phyloP scores from a whole-genome alignment of 139 green algal species.

The Tetraselmis chui region DNA sequence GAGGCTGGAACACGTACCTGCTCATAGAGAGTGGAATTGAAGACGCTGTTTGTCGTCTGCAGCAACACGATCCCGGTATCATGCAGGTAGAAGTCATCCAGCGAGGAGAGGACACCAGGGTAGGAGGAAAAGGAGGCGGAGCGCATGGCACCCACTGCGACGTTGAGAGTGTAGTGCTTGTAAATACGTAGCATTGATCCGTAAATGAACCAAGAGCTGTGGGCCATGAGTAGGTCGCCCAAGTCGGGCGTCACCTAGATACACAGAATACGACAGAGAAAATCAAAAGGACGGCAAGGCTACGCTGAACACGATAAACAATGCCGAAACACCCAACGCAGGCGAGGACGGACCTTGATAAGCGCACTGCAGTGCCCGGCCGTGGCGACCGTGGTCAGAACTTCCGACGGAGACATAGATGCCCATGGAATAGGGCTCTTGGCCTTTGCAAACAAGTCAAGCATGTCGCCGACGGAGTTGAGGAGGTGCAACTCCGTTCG shows the following conservation, averaged over 20 bases:
- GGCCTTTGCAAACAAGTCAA: not conserved
- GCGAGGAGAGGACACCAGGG: constrained; percentile 29
- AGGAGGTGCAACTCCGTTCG: not conserved
- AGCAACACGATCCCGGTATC: constrained; percentile 36
- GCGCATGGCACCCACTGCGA: constrained; percentile 15
- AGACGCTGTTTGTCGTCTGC: constrained; percentile 54
- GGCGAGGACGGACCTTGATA: constrained; percentile 29
- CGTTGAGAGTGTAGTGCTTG: constrained; percentile 37
- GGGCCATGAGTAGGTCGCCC: constrained; percentile 43
- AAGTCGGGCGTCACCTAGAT: constrained; percentile 36
- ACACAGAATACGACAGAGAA: not conserved
- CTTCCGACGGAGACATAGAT: not conserved
- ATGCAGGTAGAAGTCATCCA: constrained; percentile 58
- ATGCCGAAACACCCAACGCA: constrained; percentile 13
- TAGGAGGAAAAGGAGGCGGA: constrained; percentile 14
- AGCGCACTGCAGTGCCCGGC: constrained; percentile 45
- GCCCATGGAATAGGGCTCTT: not conserved
- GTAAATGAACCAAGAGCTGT: constrained; percentile 63
- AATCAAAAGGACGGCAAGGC: not conserved
- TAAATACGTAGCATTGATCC: constrained; percentile 53
- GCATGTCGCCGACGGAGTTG: not conserved
- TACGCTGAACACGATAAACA: not conserved
- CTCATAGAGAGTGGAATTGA: constrained; percentile 44
- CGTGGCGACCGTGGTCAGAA: constrained; percentile 13
- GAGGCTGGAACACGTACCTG: too few relatives aligned